Evolutionary conservation across 441 rosid genomes (phyloP).

Genomic region (Gossypium aridum): DNA sequence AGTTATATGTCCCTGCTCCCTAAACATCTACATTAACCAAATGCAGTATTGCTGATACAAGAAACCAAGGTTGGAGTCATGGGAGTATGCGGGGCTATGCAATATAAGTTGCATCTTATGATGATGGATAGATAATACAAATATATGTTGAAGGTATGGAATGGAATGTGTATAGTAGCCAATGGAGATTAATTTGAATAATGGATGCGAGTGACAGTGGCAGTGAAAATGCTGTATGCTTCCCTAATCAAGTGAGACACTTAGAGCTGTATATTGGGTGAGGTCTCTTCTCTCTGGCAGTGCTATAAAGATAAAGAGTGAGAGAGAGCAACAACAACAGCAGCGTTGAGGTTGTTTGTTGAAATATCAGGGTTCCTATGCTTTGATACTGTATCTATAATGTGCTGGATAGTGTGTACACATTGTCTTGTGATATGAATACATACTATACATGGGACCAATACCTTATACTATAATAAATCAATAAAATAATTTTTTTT

Average conservation of each 20-base stretch:
- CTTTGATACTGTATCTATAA: not conserved
- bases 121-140: not conserved
- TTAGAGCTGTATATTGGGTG: not conserved
- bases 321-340: not conserved
- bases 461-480: not conserved
- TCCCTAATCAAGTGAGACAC: not conserved
- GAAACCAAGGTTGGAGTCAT: constrained; percentile 8
- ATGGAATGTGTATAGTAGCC: not conserved
- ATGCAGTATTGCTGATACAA: constrained; percentile 9
- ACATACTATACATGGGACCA: not conserved
- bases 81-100: not conserved
- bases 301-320: not conserved
- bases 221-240: not conserved
- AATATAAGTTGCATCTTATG: not conserved
- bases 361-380: constrained; percentile 2
- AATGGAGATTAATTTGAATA: not conserved
- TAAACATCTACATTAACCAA: not conserved
- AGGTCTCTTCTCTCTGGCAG: not conserved
- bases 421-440: not conserved
- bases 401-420: not conserved
- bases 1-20: not conserved
- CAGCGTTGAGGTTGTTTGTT: not conserved
- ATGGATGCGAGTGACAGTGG: not conserved
- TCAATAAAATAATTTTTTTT: not conserved
- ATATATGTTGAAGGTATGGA: constrained; percentile 3